A percentile compares a stretch with the other conserved stretches of the same genome.
phyloP scores from a whole-genome alignment of 2,329 filamentous ascomycete species.

The Fusarium sp. region DNA sequence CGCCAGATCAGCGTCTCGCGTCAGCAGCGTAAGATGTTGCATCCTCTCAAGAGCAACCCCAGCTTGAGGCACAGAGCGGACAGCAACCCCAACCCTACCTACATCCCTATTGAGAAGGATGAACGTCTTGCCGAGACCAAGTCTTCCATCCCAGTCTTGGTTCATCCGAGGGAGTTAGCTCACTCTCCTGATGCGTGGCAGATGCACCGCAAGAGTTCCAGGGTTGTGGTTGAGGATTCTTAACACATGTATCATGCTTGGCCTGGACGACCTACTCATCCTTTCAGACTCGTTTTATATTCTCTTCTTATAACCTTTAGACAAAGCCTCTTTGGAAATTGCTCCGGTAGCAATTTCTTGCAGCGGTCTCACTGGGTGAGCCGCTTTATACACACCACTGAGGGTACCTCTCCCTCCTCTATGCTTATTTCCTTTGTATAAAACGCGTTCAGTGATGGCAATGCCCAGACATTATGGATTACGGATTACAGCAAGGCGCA shows the following conservation, averaged over 20 bases:
- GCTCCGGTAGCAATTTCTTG: slow-evolving; percentile 29
- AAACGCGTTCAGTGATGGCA: slow-evolving; percentile 30
- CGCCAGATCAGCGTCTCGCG: slow-evolving; percentile 74
- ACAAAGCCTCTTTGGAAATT: slow-evolving; percentile 20
- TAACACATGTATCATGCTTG: not conserved
- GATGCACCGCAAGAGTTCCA: slow-evolving; percentile 63
- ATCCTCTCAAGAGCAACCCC: slow-evolving; percentile 59
- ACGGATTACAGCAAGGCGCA: slow-evolving; percentile 41
- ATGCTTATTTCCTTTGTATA: slow-evolving; percentile 33
- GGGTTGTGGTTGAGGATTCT: slow-evolving; percentile 60
- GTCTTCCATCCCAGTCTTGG: slow-evolving; percentile 59
- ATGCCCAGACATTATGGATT: slow-evolving; percentile 35
- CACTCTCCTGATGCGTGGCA: slow-evolving; percentile 52
- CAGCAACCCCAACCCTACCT: slow-evolving; percentile 26
- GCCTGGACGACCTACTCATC: not conserved
- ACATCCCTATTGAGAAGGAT: slow-evolving; percentile 42
- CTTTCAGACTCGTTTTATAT: slow-evolving; percentile 3
- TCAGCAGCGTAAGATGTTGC: slow-evolving; percentile 69
- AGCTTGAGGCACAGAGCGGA: slow-evolving; percentile 39
- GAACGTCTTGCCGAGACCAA: slow-evolving; percentile 52
- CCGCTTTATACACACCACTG: slow-evolving; percentile 11
- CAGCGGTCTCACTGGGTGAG: slow-evolving; percentile 34
- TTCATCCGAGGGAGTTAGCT: slow-evolving; percentile 50
- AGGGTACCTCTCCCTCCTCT: slow-evolving; percentile 21
- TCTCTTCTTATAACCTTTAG: slow-evolving; percentile 4